Evolutionary conservation across 108 stramenopile species (phyloP).

Genomic region (Bacterosira constricta): DNA sequence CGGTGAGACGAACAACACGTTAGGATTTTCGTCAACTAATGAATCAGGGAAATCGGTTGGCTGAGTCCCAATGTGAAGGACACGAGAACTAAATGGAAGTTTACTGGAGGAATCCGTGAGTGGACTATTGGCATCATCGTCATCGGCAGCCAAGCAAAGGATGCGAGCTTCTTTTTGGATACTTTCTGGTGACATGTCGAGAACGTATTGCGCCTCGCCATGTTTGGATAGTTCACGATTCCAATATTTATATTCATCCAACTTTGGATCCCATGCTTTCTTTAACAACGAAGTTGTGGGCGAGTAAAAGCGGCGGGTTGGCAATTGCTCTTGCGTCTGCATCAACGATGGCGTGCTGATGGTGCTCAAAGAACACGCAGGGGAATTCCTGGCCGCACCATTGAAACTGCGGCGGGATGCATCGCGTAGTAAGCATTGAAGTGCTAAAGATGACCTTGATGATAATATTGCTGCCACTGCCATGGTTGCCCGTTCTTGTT

Average conservation of each 20-base stretch:
- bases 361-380: slow-evolving; percentile 13
- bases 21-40: slow-evolving; percentile 14
- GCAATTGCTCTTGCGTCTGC: background rate
- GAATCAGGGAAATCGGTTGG: slow-evolving; percentile 31
- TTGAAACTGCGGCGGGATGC: too few relatives aligned
- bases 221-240: slow-evolving; percentile 58
- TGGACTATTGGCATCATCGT: slow-evolving; percentile 37
- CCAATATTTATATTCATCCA: slow-evolving; percentile 66
- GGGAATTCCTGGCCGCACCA: background rate
- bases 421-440: background rate
- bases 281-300: background rate
- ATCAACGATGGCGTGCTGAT: too few relatives aligned
- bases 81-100: slow-evolving; percentile 23
- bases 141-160: slow-evolving; percentile 20
- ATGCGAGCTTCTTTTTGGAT: slow-evolving; percentile 58
- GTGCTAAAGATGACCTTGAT: slow-evolving; percentile 2
- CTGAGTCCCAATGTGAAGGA: slow-evolving; percentile 16
- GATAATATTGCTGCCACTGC: too few relatives aligned
- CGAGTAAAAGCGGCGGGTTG: background rate
- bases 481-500: too few relatives aligned
- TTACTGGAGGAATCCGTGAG: background rate
- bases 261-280: slow-evolving; percentile 55
- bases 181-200: slow-evolving; percentile 64
- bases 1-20: slow-evolving; percentile 45
- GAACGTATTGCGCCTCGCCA: slow-evolving; percentile 45